Conservation (phyloP, 2,329 filamentous ascomycete species). For the Diplodia corticola region DNA sequence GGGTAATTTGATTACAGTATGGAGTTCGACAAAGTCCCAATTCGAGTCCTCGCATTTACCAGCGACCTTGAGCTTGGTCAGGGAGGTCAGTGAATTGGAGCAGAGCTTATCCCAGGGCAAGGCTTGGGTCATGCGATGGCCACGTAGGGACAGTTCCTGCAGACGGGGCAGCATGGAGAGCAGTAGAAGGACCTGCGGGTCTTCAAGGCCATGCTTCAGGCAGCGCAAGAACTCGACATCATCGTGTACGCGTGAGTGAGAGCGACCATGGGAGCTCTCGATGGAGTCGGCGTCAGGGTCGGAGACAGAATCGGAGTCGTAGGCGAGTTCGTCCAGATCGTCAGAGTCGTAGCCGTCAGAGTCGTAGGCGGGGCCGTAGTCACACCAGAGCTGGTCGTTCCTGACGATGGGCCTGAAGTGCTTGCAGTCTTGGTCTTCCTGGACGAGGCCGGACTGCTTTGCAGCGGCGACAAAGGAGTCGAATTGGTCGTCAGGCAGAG, state of each 20-base stretch:
- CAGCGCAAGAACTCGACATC: conserved; percentile 11
- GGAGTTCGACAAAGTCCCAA: background rate
- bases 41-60: background rate
- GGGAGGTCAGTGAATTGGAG: background rate
- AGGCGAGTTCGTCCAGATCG: background rate
- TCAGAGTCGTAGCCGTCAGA: background rate
- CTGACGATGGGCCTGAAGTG: background rate
- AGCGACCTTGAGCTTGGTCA: conserved; percentile 5
- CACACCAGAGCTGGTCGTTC: background rate
- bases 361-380: background rate
- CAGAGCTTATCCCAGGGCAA: background rate
- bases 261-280: too few species aligned
- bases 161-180: conserved; percentile 11
- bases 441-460: background rate
- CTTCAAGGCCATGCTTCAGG: conserved; percentile 1
- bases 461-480: background rate
- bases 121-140: background rate
- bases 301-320: background rate
- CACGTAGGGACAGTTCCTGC: background rate
- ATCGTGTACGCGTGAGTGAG: too few species aligned
- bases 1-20: background rate
- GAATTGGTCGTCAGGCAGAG: background rate
- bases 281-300: too few species aligned
- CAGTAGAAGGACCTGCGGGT: conserved; percentile 14
- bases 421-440: background rate